Percentiles rank a stretch among this genome's conserved stretches.
Conservation (phyloP, 305 asterid species). For the Rubia occidens region DNA sequence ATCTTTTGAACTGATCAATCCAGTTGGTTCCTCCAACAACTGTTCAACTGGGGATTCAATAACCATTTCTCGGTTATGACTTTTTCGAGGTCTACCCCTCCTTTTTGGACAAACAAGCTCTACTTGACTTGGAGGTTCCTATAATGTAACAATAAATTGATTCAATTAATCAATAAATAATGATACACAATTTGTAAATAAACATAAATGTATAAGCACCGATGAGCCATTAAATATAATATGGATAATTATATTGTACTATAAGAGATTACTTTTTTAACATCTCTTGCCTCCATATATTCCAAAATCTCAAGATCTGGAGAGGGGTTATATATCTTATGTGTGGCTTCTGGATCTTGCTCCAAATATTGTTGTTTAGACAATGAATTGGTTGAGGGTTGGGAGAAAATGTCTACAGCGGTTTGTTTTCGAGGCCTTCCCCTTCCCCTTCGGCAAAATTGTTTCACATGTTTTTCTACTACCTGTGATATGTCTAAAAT, state of each 20-base stretch:
- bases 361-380: no score
- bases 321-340: no score
- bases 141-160: no score
- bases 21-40: neutral
- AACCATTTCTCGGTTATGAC: neutral
- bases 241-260: neutral
- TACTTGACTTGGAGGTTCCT: neutral
- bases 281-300: neutral
- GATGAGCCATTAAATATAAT: no score
- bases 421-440: neutral
- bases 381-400: no score
- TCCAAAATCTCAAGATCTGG: no score
- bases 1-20: neutral
- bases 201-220: no score
- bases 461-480: no score
- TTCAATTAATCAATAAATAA: no score
- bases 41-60: neutral
- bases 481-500: neutral
- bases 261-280: neutral
- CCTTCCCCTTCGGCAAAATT: neutral
- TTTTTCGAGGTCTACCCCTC: neutral
- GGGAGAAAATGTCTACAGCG: no score
- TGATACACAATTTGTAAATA: neutral
- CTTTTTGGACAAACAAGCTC: neutral
- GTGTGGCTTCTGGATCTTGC: no score